Evolutionary conservation across 1,284 basidiomycete species (phyloP).

Genomic region (Trichosporon ovoides): DNA sequence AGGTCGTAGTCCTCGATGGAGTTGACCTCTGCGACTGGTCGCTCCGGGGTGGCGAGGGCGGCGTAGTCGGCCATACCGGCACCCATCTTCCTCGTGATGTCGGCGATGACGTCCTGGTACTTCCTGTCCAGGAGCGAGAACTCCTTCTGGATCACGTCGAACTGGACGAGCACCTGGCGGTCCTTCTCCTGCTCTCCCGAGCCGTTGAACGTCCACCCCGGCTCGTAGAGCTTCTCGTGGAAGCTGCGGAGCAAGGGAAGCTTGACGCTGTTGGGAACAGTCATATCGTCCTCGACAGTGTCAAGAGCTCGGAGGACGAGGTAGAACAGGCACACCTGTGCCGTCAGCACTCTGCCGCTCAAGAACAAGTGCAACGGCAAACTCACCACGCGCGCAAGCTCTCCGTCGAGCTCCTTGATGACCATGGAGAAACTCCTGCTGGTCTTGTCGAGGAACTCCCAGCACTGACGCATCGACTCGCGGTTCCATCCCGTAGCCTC

Average conservation of each 20-base stretch:
- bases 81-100: conserved; percentile 81
- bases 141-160: conserved; percentile 77
- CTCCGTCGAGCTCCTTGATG: conserved; percentile 94
- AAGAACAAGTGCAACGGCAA: not conserved
- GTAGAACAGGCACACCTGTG: conserved; percentile 88
- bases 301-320: conserved; percentile 88
- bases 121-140: conserved; percentile 62
- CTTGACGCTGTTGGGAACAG: conserved; percentile 78
- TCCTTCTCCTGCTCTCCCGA: conserved; percentile 88
- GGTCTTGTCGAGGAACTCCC: conserved; percentile 83
- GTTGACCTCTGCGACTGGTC: conserved; percentile 62
- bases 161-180: conserved; percentile 78
- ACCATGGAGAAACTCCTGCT: conserved; percentile 88
- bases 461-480: conserved; percentile 78
- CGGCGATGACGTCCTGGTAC: conserved; percentile 77
- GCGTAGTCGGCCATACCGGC: conserved; percentile 93
- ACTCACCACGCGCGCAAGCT: conserved; percentile 83
- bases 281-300: conserved; percentile 99
- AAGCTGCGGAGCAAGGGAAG: conserved; percentile 80
- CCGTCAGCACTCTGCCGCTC: not conserved
- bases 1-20: conserved; percentile 83
- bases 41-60: conserved; percentile 68
- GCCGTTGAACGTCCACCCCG: conserved; percentile 82
- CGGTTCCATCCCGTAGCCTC: conserved; percentile 76
- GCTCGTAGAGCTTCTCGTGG: conserved; percentile 71